phyloP scores from a whole-genome alignment of 441 rosid genomes.

The Capsella rubella region DNA sequence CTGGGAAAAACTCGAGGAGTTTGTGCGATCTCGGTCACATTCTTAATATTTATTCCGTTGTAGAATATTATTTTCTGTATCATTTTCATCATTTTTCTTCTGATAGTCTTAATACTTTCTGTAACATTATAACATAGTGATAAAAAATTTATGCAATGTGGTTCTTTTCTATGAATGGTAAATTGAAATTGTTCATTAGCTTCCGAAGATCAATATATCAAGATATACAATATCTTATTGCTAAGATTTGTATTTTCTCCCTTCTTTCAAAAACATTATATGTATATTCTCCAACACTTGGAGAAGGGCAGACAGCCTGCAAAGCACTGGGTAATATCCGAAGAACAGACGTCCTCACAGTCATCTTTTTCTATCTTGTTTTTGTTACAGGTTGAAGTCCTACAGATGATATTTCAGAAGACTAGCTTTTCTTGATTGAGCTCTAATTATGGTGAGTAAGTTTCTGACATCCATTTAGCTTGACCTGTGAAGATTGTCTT shows the following conservation, averaged over 20 bases:
- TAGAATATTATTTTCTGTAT: conserved; percentile 40
- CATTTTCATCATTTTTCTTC: conserved; percentile 1
- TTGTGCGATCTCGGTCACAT: conserved; percentile 86
- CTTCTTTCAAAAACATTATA: not conserved
- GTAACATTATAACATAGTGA: conserved; percentile 39
- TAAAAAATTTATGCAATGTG: conserved; percentile 15
- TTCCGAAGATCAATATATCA: not conserved
- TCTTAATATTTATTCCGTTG: conserved; percentile 48
- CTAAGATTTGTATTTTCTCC: not conserved
- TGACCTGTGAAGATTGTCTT: not conserved
- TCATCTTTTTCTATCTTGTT: not conserved
- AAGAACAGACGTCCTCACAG: not conserved
- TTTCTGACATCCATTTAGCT: not conserved
- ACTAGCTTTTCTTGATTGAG: not conserved
- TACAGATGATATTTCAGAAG: not conserved
- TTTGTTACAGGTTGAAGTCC: not conserved
- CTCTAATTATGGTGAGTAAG: not conserved
- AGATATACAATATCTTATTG: not conserved
- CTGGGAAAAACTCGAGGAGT: conserved; percentile 92
- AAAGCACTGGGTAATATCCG: not conserved
- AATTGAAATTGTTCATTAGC: not conserved
- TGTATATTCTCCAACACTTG: not conserved
- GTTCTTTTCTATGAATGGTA: conserved; percentile 1
- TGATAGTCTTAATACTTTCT: conserved; percentile 13
- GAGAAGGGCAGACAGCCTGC: not conserved